Conservation (phyloP, 192 early-diverging fungal species). For the Powellomyces hirtus region DNA sequence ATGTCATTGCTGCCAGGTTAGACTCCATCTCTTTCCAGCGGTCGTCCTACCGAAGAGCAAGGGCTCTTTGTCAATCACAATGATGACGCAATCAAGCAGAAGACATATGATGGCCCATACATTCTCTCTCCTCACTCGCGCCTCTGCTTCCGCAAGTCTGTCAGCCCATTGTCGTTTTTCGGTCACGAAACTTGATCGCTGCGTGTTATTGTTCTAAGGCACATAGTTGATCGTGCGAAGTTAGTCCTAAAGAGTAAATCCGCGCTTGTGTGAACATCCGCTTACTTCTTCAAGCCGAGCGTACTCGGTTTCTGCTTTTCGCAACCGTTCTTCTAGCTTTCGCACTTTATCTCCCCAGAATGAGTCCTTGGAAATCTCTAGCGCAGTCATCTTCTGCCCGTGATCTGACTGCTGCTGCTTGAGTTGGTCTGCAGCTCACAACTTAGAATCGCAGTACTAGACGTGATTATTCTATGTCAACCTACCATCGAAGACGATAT, state of each 20-base stretch:
- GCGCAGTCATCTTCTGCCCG: constrained; percentile 14
- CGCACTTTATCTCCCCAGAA: constrained; percentile 12
- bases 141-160: constrained; percentile 23
- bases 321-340: constrained; percentile 27
- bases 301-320: constrained; percentile 16
- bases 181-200: constrained; percentile 12
- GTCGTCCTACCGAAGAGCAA: constrained; percentile 20
- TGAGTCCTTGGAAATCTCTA: constrained; percentile 28
- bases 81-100: not conserved
- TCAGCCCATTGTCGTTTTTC: constrained; percentile 37
- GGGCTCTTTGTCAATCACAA: no score
- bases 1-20: constrained; percentile 17
- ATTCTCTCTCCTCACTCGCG: constrained; percentile 21
- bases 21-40: constrained; percentile 35
- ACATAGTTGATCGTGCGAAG: no score
- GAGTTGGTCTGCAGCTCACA: constrained; percentile 15
- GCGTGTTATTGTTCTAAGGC: no score
- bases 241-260: no score
- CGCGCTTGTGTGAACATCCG: not conserved
- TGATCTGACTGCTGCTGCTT: constrained; percentile 17
- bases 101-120: constrained; percentile 7
- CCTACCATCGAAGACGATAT: constrained; percentile 26
- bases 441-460: not conserved
- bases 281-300: constrained; percentile 24
- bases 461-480: no score